Conservation (phyloP, 495 filamentous ascomycete species). For the Neurospora africana region DNA sequence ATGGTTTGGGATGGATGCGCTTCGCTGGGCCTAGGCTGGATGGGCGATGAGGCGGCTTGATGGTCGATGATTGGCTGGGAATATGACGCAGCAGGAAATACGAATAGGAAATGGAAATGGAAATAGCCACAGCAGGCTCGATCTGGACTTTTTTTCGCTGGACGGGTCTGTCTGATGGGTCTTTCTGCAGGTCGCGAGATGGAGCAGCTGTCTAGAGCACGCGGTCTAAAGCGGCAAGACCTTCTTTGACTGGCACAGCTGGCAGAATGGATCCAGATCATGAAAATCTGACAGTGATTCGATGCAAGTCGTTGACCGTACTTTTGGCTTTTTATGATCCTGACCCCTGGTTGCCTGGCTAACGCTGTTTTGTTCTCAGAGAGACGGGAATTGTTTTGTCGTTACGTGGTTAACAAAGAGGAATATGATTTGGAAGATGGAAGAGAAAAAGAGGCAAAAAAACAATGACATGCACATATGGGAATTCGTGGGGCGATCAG, state of each 20-base stretch:
- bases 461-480: background rate
- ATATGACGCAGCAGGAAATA: background rate
- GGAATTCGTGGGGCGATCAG: background rate
- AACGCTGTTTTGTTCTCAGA: background rate
- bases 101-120: background rate
- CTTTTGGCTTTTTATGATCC: background rate
- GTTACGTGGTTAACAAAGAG: background rate
- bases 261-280: background rate
- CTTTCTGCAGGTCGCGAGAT: background rate
- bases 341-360: background rate
- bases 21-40: background rate
- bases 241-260: background rate
- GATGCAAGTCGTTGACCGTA: slow-evolving; percentile 1
- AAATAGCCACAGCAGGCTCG: background rate
- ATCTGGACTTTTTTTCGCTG: background rate
- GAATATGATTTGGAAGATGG: background rate
- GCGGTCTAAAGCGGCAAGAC: background rate
- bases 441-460: background rate
- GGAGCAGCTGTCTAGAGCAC: background rate
- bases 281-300: slow-evolving; percentile 1
- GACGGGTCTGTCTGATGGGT: background rate
- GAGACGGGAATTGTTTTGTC: background rate
- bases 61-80: background rate
- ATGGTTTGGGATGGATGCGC: background rate
- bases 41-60: background rate